Base-by-base conservation (phyloP, 1,284 basidiomycete genomes). In the Mycosarcoma maydis region DNA sequence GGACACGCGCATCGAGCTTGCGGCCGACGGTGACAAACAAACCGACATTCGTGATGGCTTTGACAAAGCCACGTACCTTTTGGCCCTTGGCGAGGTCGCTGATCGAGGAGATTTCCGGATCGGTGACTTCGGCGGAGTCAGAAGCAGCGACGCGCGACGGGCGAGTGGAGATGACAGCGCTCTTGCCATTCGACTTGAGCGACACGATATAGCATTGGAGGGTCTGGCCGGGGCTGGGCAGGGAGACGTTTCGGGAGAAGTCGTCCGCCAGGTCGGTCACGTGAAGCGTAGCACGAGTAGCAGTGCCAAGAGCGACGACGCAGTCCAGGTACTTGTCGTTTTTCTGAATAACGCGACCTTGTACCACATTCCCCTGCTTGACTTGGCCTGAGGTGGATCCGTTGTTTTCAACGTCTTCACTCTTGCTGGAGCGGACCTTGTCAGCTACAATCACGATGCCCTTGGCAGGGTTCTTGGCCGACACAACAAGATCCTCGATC, bases 21-120 rank as follows among this genome's bases (percentile, higher is more conserved):
- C 90, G 87, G 16, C 92, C 92, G 20, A 98, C 83, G 34, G 88
- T 88, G 4, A 98, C 92, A 77, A 96, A 98, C n/a, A 98, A 81
- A 14, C 95, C 95, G 22, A 74, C 68, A 45, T 92, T 90, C 19
- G 89, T 87, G 39, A 98, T 86, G 68, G 88, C 90, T 84, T 93
- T 95, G 79, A 98, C 87, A 79, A 96, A 92, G 11, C 95, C 95
- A 48, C 92, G 87, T 17, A 72, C 43, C 29, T 95, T 84, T 22
- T 85, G 54, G 4, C 92, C 94, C 29, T 87, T 85, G 76, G 89
- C 86, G 34, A 98, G 83, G 47, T 91, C 64, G 34, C 24, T 37
- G 51, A 57, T 58, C 17, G 54, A 44, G 27, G 43, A 34, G 44
- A 72, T 52, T 39, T 72, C 62, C 88, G 89, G 61, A 88, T 87